Evolutionary conservation across 257 asterid species (phyloP).

Genomic region (Solanum lycopersicoides): DNA sequence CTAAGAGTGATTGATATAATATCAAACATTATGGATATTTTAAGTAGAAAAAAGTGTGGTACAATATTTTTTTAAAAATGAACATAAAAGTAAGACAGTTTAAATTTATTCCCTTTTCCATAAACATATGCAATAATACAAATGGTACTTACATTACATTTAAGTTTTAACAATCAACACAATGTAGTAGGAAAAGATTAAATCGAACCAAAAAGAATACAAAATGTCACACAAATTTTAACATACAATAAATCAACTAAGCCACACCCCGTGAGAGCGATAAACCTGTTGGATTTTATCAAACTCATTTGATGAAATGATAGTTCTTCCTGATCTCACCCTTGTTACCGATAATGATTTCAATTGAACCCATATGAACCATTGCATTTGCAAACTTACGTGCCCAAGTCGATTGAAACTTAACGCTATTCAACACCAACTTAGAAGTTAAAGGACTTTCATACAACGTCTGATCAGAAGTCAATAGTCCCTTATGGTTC

Average conservation of each 20-base stretch:
- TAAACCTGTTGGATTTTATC: not conserved
- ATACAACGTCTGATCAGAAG: conserved; percentile 30
- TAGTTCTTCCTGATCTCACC: conserved; percentile 45
- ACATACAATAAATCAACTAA: not conserved
- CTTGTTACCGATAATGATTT: conserved; percentile 20
- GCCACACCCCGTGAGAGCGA: not conserved
- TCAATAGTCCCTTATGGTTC: conserved; percentile 15
- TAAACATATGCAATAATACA: not conserved
- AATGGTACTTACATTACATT: not conserved
- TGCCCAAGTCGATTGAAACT: conserved; percentile 7
- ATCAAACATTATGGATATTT: not conserved
- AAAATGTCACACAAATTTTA: not conserved
- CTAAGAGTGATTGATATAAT: not conserved
- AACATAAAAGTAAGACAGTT: not conserved
- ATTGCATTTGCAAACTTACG: conserved; percentile 37
- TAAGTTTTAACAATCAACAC: not conserved
- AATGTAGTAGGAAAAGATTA: not conserved
- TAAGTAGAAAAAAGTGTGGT: not conserved
- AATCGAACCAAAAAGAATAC: not conserved
- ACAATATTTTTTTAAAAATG: not conserved
- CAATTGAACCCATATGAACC: conserved; percentile 32
- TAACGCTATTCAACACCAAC: conserved; percentile 14
- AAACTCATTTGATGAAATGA: conserved; percentile 17
- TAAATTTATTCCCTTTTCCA: not conserved
- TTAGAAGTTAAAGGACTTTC: conserved; percentile 20